These are phyloP conservation scores for Eucalyptus paniculata DNA, from an alignment of 345 rosid genomes.

Conservation along the genomic window DNA sequence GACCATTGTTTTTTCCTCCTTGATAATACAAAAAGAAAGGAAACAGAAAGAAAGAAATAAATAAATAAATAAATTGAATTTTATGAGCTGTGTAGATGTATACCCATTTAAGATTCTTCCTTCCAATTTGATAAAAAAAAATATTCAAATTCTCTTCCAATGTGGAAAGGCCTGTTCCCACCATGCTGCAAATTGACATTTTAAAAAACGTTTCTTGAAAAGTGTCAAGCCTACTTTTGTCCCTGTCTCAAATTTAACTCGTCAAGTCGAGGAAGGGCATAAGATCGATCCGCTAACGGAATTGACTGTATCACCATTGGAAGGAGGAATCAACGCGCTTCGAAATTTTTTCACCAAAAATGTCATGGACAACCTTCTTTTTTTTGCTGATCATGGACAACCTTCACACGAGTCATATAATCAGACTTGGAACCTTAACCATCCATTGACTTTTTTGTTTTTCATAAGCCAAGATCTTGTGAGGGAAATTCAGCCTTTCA, in stretches of 20 bases:
- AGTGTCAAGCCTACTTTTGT: constrained; percentile 1
- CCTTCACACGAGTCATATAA: background rate
- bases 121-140: constrained; percentile 16
- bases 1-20: background rate
- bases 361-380: background rate
- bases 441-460: background rate
- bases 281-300: background rate
- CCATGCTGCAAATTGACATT: constrained; percentile 2
- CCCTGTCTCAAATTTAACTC: background rate
- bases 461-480: background rate
- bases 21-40: background rate
- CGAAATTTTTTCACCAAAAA: background rate
- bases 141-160: constrained; percentile 29
- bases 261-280: background rate
- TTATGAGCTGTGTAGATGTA: background rate
- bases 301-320: background rate
- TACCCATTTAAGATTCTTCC: constrained; percentile 8
- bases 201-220: background rate
- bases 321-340: background rate
- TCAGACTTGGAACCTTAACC: background rate
- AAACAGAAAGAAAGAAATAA: background rate
- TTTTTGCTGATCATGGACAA: background rate
- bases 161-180: constrained; percentile 15
- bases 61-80: background rate
- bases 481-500: background rate